A percentile compares a stretch with the other conserved stretches of the same genome.
Evolutionary conservation across 495 filamentous ascomycete species (phyloP).

Genomic region (Penicillium pulvis): DNA sequence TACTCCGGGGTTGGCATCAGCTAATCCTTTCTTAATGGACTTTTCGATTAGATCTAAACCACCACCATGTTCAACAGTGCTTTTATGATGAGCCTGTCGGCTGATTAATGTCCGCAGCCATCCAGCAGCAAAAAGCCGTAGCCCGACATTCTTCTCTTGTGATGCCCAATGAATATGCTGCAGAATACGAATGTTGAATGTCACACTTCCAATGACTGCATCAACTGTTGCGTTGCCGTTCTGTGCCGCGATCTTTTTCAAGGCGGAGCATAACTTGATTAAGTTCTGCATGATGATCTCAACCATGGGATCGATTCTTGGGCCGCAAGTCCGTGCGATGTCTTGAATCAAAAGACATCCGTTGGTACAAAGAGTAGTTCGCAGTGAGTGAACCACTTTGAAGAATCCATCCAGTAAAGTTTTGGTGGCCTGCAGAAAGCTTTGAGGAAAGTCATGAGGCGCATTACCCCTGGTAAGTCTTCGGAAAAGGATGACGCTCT

Average conservation of each 20-base stretch:
- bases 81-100: slow-evolving; percentile 77
- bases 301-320: slow-evolving; percentile 83
- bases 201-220: slow-evolving; percentile 71
- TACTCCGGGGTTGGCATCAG: slow-evolving; percentile 84
- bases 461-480: slow-evolving; percentile 83
- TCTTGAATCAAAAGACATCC: slow-evolving; percentile 87
- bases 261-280: slow-evolving; percentile 81
- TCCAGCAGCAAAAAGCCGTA: slow-evolving; percentile 72
- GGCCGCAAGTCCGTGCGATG: slow-evolving; percentile 71
- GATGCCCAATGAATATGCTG: slow-evolving; percentile 78
- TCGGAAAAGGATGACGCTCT: slow-evolving; percentile 72
- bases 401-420: slow-evolving; percentile 83
- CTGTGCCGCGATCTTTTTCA: slow-evolving; percentile 87
- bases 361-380: slow-evolving; percentile 86
- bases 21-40: slow-evolving; percentile 80
- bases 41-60: slow-evolving; percentile 83
- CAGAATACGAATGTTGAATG: slow-evolving; percentile 76
- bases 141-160: slow-evolving; percentile 89
- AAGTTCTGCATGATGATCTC: slow-evolving; percentile 88
- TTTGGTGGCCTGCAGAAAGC: slow-evolving; percentile 70
- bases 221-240: slow-evolving; percentile 77
- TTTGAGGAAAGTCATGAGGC: slow-evolving; percentile 69
- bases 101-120: slow-evolving; percentile 84
- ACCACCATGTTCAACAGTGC: slow-evolving; percentile 78
- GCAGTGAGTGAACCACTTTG: slow-evolving; percentile 80